Evolutionary conservation across 768 basidiomycete species (phyloP).

Genomic region (Hortiboletus campestris): DNA sequence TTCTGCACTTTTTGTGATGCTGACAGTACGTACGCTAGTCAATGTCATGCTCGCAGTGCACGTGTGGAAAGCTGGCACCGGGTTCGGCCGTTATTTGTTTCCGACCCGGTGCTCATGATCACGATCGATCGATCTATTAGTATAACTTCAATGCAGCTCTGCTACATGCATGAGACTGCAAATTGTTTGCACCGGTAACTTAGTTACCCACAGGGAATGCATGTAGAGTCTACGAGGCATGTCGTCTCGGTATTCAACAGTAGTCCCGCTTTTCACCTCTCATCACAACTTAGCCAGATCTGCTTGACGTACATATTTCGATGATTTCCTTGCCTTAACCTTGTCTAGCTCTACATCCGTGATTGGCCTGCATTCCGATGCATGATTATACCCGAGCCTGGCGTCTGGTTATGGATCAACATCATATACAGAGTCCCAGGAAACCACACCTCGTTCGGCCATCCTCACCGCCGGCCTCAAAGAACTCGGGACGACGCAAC

Average conservation of each 20-base stretch:
- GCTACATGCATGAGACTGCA: too few relatives aligned
- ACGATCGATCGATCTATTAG: neutral
- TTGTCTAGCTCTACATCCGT: slow-evolving; percentile 65
- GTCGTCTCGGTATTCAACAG: neutral
- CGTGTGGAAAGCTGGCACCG: too few relatives aligned
- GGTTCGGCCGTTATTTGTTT: neutral
- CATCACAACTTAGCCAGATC: slow-evolving; percentile 36
- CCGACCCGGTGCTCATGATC: neutral
- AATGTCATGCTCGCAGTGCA: too few relatives aligned
- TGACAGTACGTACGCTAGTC: too few relatives aligned
- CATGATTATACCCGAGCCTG: slow-evolving; percentile 81
- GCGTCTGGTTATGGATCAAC: neutral
- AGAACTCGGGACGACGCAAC: slow-evolving; percentile 76
- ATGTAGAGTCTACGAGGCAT: neutral
- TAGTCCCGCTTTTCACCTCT: neutral
- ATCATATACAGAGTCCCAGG: neutral
- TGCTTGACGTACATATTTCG: slow-evolving; percentile 35
- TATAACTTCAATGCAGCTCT: too few relatives aligned
- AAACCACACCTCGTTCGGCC: slow-evolving; percentile 54
- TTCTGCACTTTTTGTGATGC: too few relatives aligned
- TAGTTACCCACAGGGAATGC: too few relatives aligned
- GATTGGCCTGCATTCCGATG: slow-evolving; percentile 57
- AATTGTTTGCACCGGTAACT: too few relatives aligned
- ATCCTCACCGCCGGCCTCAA: slow-evolving; percentile 55
- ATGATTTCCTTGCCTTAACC: slow-evolving; percentile 67